These are phyloP conservation scores for Sarocladiaceae sp. DNA, from an alignment of 2,329 filamentous ascomycete species.

Conservation along the genomic window DNA sequence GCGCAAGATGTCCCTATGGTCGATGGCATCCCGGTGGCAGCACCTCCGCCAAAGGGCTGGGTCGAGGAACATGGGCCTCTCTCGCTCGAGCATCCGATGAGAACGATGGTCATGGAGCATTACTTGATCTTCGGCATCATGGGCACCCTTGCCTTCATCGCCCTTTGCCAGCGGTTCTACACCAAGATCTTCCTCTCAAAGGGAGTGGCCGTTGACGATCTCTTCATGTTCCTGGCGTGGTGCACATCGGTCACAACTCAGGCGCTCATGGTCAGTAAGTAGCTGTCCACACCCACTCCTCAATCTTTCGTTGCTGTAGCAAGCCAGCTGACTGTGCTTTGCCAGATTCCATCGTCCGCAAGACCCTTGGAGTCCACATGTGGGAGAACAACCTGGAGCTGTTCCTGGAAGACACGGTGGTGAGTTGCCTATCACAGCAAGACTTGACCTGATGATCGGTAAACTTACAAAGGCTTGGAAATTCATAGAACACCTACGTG, in stretches of 20 bases:
- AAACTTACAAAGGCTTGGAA: neutral
- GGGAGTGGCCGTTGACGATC: slow-evolving; percentile 19
- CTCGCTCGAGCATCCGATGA: slow-evolving; percentile 16
- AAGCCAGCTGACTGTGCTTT: neutral
- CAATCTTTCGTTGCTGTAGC: too few relatives aligned
- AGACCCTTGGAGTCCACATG: neutral
- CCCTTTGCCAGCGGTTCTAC: slow-evolving; percentile 23
- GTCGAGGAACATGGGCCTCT: neutral
- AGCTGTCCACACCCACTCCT: neutral
- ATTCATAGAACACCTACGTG: slow-evolving; percentile 16
- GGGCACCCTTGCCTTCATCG: slow-evolving; percentile 18
- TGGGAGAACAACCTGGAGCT: neutral
- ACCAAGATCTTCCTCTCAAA: slow-evolving; percentile 22
- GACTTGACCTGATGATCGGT: neutral
- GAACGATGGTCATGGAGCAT: slow-evolving; percentile 15
- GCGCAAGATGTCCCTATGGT: neutral
- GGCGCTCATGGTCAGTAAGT: slow-evolving; percentile 7
- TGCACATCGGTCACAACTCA: slow-evolving; percentile 1
- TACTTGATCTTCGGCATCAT: slow-evolving; percentile 22
- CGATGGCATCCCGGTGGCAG: neutral
- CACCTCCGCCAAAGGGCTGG: neutral
- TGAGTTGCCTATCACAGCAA: neutral
- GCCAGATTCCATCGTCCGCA: neutral
- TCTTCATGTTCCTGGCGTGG: slow-evolving; percentile 22
- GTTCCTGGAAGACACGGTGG: neutral